Evolutionary conservation across 306 rosid genomes (phyloP).

Genomic region (Cucurbita maxima): DNA sequence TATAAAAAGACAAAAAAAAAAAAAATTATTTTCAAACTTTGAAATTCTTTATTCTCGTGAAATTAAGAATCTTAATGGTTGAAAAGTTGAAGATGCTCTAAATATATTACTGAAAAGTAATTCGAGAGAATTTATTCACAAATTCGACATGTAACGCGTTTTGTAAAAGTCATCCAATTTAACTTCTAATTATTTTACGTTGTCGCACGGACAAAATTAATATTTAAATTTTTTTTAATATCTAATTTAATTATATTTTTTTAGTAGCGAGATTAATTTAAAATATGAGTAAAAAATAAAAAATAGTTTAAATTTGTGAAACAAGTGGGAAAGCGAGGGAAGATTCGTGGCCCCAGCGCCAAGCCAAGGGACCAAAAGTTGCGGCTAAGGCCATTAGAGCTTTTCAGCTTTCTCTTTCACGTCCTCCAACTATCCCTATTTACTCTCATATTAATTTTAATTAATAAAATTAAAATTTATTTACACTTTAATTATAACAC

Average conservation of each 20-base stretch:
- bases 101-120: neutral
- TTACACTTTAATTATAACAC: too few relatives aligned
- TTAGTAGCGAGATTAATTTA: too few relatives aligned
- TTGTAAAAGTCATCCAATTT: too few relatives aligned
- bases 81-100: neutral
- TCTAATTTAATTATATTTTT: too few relatives aligned
- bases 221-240: too few relatives aligned
- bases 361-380: neutral
- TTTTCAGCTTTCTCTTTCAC: slow-evolving; percentile 9
- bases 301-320: too few relatives aligned
- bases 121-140: neutral
- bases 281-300: too few relatives aligned
- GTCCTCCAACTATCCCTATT: neutral
- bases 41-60: neutral
- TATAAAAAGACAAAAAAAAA: neutral
- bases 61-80: neutral
- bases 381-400: slow-evolving; percentile 8
- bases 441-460: neutral
- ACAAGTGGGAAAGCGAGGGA: neutral
- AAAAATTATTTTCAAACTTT: too few relatives aligned
- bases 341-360: slow-evolving; percentile 9
- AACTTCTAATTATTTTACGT: too few relatives aligned
- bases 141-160: too few relatives aligned
- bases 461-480: neutral
- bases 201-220: too few relatives aligned